Percentiles rank a stretch among this genome's conserved stretches.
Evolutionary conservation across 1,139 yeast species (phyloP).

Genomic region (Taphrina communis): DNA sequence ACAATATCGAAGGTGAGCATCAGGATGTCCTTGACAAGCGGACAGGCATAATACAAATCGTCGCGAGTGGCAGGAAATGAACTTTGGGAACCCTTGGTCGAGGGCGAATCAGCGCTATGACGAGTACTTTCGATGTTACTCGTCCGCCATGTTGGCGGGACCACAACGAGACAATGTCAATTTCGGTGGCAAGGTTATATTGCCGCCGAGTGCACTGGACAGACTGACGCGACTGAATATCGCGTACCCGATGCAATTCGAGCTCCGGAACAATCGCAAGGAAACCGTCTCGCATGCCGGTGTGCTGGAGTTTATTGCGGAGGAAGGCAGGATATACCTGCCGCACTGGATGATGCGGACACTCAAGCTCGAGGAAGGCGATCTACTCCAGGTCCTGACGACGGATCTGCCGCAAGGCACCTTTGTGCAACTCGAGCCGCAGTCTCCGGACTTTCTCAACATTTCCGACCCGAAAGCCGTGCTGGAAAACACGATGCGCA

Average conservation of each 20-base stretch:
- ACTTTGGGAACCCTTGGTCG: slow-evolving; percentile 32
- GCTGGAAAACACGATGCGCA: slow-evolving; percentile 83
- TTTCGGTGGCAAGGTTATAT: slow-evolving; percentile 85
- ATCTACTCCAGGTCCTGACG: slow-evolving; percentile 69
- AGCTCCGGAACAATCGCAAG: slow-evolving; percentile 61
- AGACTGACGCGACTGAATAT: slow-evolving; percentile 76
- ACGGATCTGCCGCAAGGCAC: slow-evolving; percentile 84
- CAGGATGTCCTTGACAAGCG: too few relatives aligned
- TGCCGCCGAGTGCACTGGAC: slow-evolving; percentile 91
- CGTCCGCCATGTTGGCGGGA: slow-evolving; percentile 90
- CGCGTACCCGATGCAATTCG: slow-evolving; percentile 94
- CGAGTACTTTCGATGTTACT: slow-evolving; percentile 90
- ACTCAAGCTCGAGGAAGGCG: slow-evolving; percentile 73
- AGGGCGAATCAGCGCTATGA: slow-evolving; percentile 58
- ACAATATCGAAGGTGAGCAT: too few relatives aligned
- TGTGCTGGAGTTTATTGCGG: slow-evolving; percentile 94
- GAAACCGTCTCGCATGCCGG: slow-evolving; percentile 80
- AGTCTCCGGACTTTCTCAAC: slow-evolving; percentile 87
- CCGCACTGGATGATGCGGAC: slow-evolving; percentile 98
- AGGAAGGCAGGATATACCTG: slow-evolving; percentile 91
- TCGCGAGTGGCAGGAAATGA: background rate
- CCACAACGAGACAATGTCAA: slow-evolving; percentile 78
- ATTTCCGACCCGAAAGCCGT: slow-evolving; percentile 97
- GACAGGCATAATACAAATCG: too few relatives aligned
- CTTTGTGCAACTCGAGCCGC: slow-evolving; percentile 94